Evolutionary conservation across 371 early-diverging fungal genomes (phyloP).

Genomic region (Capillidium heterosporum): DNA sequence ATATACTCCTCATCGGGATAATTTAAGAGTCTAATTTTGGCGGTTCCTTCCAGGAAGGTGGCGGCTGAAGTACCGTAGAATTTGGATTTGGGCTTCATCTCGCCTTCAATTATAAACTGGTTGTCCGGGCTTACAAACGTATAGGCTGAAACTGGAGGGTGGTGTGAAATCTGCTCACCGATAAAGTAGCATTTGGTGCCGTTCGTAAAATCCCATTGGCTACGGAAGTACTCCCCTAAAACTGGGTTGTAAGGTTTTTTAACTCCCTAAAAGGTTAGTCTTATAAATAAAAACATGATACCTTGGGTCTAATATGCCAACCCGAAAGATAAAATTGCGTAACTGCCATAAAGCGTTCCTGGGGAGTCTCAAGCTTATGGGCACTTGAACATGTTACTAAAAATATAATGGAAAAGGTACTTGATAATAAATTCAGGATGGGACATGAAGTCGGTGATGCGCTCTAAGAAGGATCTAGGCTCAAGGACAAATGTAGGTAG

Average conservation of each 20-base stretch:
- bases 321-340: slow-evolving; percentile 84
- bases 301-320: slow-evolving; percentile 90
- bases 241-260: slow-evolving; percentile 96
- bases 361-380: slow-evolving; percentile 40
- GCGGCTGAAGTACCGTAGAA: slow-evolving; percentile 89
- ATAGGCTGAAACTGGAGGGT: slow-evolving; percentile 84
- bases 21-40: slow-evolving; percentile 35
- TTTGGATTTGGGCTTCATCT: slow-evolving; percentile 67
- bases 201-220: slow-evolving; percentile 51
- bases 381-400: slow-evolving; percentile 19
- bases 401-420: slow-evolving; percentile 24
- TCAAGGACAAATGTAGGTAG: slow-evolving; percentile 94
- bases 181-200: slow-evolving; percentile 59
- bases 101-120: slow-evolving; percentile 60
- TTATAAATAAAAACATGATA: slow-evolving; percentile 11
- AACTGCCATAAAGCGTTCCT: slow-evolving; percentile 74
- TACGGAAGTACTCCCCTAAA: slow-evolving; percentile 83
- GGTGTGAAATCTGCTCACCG: slow-evolving; percentile 94
- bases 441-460: slow-evolving; percentile 89
- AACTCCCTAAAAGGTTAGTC: slow-evolving; percentile 45
- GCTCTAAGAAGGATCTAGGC: slow-evolving; percentile 84
- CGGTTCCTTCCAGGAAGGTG: slow-evolving; percentile 68
- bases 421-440: slow-evolving; percentile 73
- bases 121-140: slow-evolving; percentile 64
- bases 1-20: slow-evolving; percentile 51